These are phyloP conservation scores for Aspergillus terreus DNA, from an alignment of 2,329 filamentous ascomycete genomes.

Conservation along the genomic window DNA sequence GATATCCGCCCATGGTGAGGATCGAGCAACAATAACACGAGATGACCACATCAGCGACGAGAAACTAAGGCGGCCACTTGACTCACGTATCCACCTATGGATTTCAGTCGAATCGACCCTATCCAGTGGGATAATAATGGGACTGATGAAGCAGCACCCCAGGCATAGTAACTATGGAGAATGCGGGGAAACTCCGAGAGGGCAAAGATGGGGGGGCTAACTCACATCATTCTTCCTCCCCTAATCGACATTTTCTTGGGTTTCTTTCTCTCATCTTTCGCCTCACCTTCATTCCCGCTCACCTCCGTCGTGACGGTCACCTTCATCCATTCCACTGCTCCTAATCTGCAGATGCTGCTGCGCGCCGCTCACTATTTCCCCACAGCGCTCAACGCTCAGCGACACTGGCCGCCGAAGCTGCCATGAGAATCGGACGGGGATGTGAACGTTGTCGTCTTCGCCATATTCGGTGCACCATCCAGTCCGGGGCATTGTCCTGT, in stretches of 20 bases:
- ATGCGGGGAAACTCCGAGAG: background rate
- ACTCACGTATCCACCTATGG: no score
- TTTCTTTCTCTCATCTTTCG: background rate
- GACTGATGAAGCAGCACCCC: background rate
- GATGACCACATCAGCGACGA: no score
- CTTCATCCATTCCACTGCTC: background rate
- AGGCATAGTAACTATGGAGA: background rate
- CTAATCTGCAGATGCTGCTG: constrained; percentile 10
- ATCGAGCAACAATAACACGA: no score
- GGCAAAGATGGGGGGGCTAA: background rate
- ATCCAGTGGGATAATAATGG: background rate
- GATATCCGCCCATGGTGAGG: no score
- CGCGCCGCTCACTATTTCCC: constrained; percentile 1
- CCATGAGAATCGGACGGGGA: constrained; percentile 32
- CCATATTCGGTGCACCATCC: constrained; percentile 32
- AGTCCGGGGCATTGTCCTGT: constrained; percentile 25
- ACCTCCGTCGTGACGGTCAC: background rate
- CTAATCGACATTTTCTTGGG: background rate
- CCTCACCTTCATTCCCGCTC: background rate
- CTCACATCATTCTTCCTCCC: background rate
- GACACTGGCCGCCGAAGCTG: constrained; percentile 9
- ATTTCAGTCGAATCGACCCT: background rate
- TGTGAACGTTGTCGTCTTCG: constrained; percentile 34
- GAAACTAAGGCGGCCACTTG: no score
- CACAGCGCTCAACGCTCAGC: constrained; percentile 11